Base-by-base conservation (phyloP, 75 land plant genomes). In the Sequoia sempervirens region DNA sequence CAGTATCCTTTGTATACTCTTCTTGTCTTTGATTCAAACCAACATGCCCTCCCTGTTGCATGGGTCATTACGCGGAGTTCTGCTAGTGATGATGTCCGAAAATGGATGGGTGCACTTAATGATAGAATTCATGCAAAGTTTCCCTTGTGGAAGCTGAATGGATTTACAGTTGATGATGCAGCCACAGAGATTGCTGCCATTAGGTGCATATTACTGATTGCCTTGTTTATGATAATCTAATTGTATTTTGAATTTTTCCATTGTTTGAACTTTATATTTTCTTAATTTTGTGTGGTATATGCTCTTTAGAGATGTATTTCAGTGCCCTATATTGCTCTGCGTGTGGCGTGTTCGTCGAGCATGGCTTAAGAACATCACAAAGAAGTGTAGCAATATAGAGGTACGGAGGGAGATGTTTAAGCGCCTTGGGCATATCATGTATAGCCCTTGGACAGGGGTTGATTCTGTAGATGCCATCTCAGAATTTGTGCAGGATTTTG, bases 31-130 rank as follows among this genome's bases (percentile, higher is more conserved):
- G 95, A 95, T 86, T 90, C 95, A 66, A 90, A 90, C 81, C 91
- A 93, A 40, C 93, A 92, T 86, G 90, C 90, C n/a, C 89, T 95
- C 5, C 97, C 95, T 38, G 92, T 93, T 86, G 97, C 97, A 70
- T 95, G 93, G 92, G 79, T 95, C 72, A 92, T 95, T 34, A 91
- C 93, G 8, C 91, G 91, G 17, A 91, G 89, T 58, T 84, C 72
- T 86, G 84, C 92, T 0, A 90, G 89, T 81, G 84, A 82, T 56
- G 95, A 92, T 80, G 83, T 91, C n/a, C 34, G 86, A 36, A 92
- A 89, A 82, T 93, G 94, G 94, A 91, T 91, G 91, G 86, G 88
- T 82, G 97, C 93, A 70, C 89, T 95, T 50, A 56, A 82, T 85
- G 89, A 91, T 66, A 89, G 93, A 76, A 85, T 88, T 86, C 88